Base-by-base conservation (phyloP, 495 filamentous ascomycete species). In the Neurospora cerealis region DNA sequence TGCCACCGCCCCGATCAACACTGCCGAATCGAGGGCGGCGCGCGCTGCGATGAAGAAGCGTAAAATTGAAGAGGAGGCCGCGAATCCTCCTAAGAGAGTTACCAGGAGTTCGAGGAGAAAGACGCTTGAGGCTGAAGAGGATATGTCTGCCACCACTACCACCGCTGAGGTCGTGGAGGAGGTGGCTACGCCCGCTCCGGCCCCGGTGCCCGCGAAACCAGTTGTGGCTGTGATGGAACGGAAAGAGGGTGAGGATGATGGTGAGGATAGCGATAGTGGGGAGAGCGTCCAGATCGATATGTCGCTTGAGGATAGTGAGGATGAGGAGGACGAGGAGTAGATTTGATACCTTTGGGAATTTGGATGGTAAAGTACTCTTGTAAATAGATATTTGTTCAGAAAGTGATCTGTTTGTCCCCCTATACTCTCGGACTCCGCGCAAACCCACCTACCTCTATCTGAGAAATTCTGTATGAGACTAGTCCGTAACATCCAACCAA, bases 141-240 rank as follows among this genome's bases (percentile, higher is more conserved):
- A 21, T 28, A 69, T 71, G 69, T 34, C 24, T 42, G 17, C 60
- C 13, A 72, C 73, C 9, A 73, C 71, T 8, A 71, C 41, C 44
- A 73, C 46, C 5, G 73, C 41, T 1, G 66, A 75, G 28, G 46
- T 24, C 24, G 0, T 85, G 89, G 62, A 88, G 91, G 88, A 89
- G 89, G 6, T 75, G 83, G 70, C 21, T 66, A 74, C 41, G 71
- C n/a, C 71, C 9, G 28, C 70, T 13, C 7, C 40, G 13, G 24
- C 19, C 28, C 38, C 69, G 7, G 10, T 17, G 2, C 32, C 62
- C 15, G 72, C 42, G 28, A 69, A 44, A 37, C 44, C 42, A 21
- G 13, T 39, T 28, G 37, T 15, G 19, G 54, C 38, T 36, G 21
- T 24, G 19, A 13, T 38, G 37, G 69, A 73, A 44, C 74, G 74